Evolutionary conservation across 495 filamentous ascomycete genomes (phyloP).

Genomic region (Penicillium salamii): DNA sequence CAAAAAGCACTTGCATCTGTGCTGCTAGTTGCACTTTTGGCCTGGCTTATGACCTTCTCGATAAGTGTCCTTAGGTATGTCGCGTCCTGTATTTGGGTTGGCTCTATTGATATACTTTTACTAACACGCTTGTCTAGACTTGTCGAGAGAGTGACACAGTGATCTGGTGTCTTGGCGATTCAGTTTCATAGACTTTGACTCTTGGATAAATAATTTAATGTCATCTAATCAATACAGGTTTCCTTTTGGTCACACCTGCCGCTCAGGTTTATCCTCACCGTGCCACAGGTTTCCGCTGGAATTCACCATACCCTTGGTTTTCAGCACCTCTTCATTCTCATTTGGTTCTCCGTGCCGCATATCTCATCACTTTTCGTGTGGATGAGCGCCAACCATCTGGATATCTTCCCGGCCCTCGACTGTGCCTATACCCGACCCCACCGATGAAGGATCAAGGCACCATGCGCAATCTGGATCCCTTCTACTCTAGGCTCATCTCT

Average conservation of each 20-base stretch:
- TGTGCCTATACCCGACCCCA: too few relatives aligned
- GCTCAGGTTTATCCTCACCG: conserved; percentile 51
- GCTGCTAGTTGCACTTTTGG: conserved; percentile 76
- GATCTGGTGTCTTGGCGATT: neutral
- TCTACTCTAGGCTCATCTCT: too few relatives aligned
- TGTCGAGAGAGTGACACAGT: conserved; percentile 63
- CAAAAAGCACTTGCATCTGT: conserved; percentile 79
- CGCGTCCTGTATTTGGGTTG: too few relatives aligned
- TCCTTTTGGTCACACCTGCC: conserved; percentile 30
- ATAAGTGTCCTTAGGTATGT: conserved; percentile 79
- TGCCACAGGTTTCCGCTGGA: conserved; percentile 57
- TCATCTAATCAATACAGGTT: neutral
- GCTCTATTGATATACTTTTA: too few relatives aligned
- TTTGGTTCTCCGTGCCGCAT: too few relatives aligned
- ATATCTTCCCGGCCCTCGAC: too few relatives aligned
- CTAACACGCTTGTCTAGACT: conserved; percentile 40
- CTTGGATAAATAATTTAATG: neutral
- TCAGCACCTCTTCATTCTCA: conserved; percentile 48
- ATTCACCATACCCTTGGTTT: conserved; percentile 45
- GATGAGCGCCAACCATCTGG: too few relatives aligned
- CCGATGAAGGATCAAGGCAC: too few relatives aligned
- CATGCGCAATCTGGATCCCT: too few relatives aligned
- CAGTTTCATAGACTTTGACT: neutral
- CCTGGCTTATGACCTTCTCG: conserved; percentile 87
- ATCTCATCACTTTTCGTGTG: too few relatives aligned